Percentiles rank a stretch among this genome's conserved stretches.
These are phyloP conservation scores for Polytrichum formosum DNA, from an alignment of 225 moss, liverwort and hornwort species.

Conservation along the genomic window DNA sequence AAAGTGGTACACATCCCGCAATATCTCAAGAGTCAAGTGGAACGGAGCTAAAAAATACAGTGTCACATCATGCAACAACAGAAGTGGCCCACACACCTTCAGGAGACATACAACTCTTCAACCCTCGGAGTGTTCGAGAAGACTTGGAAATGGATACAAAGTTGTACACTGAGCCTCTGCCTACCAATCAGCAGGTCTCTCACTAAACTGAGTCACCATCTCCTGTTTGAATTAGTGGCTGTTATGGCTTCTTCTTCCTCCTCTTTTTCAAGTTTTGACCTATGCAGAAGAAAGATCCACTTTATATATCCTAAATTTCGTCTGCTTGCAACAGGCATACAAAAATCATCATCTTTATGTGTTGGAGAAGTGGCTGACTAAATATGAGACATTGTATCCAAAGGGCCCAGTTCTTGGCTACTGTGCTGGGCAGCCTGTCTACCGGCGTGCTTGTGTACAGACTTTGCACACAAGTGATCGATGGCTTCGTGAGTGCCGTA, in stretches of 20 bases:
- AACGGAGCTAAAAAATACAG: background rate
- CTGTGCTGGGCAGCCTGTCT: constrained; percentile 91
- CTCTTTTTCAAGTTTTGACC: background rate
- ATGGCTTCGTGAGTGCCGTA: constrained; percentile 96
- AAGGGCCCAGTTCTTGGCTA: constrained; percentile 85
- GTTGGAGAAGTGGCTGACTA: constrained; percentile 88
- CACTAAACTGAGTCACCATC: background rate
- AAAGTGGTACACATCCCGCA: background rate
- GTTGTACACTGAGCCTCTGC: constrained; percentile 80
- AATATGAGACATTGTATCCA: constrained; percentile 86
- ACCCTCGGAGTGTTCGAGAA: constrained; percentile 67
- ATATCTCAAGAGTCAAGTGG: background rate
- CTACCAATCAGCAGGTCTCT: constrained; percentile 83
- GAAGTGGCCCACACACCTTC: constrained; percentile 1
- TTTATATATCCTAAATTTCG: background rate
- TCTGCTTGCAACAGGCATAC: constrained; percentile 55
- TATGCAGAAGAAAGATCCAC: constrained; percentile 5
- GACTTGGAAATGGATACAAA: constrained; percentile 95
- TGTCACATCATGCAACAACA: background rate
- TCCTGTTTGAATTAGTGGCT: background rate
- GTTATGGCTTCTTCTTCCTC: background rate
- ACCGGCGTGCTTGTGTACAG: constrained; percentile 75
- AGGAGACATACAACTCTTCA: constrained; percentile 16
- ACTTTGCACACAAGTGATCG: constrained; percentile 85
- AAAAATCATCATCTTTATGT: constrained; percentile 89